phyloP scores from a whole-genome alignment of 495 filamentous ascomycete species.

The Cryomyces minteri region DNA sequence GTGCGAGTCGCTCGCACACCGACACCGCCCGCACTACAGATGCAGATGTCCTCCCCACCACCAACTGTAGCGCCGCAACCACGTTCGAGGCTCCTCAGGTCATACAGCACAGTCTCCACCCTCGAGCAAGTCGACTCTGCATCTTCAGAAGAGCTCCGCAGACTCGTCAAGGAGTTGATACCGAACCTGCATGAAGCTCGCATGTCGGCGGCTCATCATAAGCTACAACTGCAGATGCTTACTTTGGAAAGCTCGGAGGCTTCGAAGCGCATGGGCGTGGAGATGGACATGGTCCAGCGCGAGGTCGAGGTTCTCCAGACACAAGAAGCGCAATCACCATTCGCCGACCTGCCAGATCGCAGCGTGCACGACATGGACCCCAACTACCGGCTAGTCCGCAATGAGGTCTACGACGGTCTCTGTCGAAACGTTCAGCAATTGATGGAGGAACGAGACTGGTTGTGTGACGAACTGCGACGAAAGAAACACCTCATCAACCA shows the following conservation, averaged over 20 bases:
- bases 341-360: conserved; percentile 16
- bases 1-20: conserved; percentile 7
- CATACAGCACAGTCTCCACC: neutral
- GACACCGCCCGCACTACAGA: conserved; percentile 4
- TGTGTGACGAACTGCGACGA: conserved; percentile 45
- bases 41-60: conserved; percentile 14
- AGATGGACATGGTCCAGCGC: conserved; percentile 78
- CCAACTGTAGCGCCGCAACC: conserved; percentile 3
- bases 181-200: conserved; percentile 41
- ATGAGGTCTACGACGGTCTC: conserved; percentile 14
- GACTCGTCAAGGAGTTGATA: conserved; percentile 36
- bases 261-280: conserved; percentile 72
- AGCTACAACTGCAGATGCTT: conserved; percentile 76
- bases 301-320: conserved; percentile 77
- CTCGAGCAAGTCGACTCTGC: conserved; percentile 6
- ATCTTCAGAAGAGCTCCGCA: conserved; percentile 34
- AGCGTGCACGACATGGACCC: conserved; percentile 12
- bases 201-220: conserved; percentile 77
- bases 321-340: conserved; percentile 20
- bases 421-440: conserved; percentile 35
- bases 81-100: neutral
- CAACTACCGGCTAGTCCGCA: conserved; percentile 11
- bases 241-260: conserved; percentile 75
- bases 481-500: conserved; percentile 56
- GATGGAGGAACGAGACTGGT: conserved; percentile 40